A percentile compares a stretch with the other conserved stretches of the same genome.
Conservation (phyloP, 2,329 filamentous ascomycete genomes). For the Monosporascus sp. region DNA sequence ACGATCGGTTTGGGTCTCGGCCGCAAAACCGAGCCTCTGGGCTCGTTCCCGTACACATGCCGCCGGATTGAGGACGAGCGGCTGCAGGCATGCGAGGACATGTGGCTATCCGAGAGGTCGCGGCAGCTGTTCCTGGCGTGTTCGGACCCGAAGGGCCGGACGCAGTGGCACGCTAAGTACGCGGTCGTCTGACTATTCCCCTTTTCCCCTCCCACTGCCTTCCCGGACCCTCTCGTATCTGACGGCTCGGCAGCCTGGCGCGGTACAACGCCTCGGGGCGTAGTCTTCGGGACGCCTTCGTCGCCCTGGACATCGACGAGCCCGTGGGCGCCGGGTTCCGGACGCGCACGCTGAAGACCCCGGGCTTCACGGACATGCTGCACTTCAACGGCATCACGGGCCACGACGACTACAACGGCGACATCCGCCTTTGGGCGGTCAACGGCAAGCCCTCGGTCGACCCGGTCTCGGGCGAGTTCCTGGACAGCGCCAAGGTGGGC, state of each 20-base stretch:
- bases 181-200: not conserved
- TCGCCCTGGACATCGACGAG: constrained; percentile 29
- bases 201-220: not conserved
- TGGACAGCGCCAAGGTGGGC: constrained; percentile 9
- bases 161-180: constrained; percentile 23
- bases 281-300: constrained; percentile 25
- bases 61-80: constrained; percentile 21
- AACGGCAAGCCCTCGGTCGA: constrained; percentile 23
- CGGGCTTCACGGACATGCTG: constrained; percentile 25
- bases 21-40: constrained; percentile 18
- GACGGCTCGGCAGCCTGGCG: constrained; percentile 1
- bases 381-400: constrained; percentile 26
- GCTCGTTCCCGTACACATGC: constrained; percentile 25
- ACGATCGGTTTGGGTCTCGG: constrained; percentile 17
- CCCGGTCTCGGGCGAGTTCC: constrained; percentile 9
- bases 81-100: constrained; percentile 27
- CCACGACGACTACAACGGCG: constrained; percentile 14
- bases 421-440: constrained; percentile 17
- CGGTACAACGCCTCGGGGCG: constrained; percentile 23
- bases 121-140: constrained; percentile 27
- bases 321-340: constrained; percentile 13
- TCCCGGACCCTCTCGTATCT: not conserved
- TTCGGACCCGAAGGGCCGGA: constrained; percentile 14
- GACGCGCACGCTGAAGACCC: constrained; percentile 18
- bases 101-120: constrained; percentile 26